Base-by-base conservation (phyloP, 2,329 filamentous ascomycete species). In the Rhinocladiella similis region DNA sequence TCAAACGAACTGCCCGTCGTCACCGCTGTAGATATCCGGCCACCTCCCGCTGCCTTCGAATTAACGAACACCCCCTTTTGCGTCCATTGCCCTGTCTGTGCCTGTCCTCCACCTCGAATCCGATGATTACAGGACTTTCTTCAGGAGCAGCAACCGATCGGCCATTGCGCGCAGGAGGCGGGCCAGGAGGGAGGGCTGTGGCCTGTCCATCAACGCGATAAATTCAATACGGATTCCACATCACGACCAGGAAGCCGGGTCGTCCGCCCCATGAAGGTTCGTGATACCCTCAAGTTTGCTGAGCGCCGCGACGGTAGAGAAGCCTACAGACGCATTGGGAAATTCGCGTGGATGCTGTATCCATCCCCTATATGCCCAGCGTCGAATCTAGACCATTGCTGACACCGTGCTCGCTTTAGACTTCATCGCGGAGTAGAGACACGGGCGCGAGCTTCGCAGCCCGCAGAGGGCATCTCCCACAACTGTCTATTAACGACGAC, bases 401-500 rank as follows among this genome's bases (percentile, higher is more conserved):
- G 53, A 64, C 62, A 53, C 18, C 27, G 27, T 54, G 22, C 48
- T 27, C 38, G 47, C 46, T 52, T 48, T 58, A 77, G 75, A 72
- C 74, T 67, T 73, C 75, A 67, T 70, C 68, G 56, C 70, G 68
- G 59, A 66, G 69, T 59, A 69, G 72, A 62, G 73, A 73, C 64
- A 68, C 71, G 66, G 70, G 70, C 65, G 72, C 70, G 68, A 71
- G 70, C 68, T 80, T 80, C 72, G 73, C 80, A 65, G 73, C 75
- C 65, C 76, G 80, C 61, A 77, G 80, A 67, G 81, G 82, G 64
- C 84, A 86, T 75, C 75, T 75, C 64, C 78, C 83, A 60, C 81
- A 85, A 65, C 76, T 86, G 60, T 86, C 83, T 65, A 87, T 96
- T 72, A 94, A 89, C 72, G 91, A 96, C 75, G 89, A 92, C 59